Conservation (phyloP, 768 basidiomycete genomes). For the Mycena leptocephala region DNA sequence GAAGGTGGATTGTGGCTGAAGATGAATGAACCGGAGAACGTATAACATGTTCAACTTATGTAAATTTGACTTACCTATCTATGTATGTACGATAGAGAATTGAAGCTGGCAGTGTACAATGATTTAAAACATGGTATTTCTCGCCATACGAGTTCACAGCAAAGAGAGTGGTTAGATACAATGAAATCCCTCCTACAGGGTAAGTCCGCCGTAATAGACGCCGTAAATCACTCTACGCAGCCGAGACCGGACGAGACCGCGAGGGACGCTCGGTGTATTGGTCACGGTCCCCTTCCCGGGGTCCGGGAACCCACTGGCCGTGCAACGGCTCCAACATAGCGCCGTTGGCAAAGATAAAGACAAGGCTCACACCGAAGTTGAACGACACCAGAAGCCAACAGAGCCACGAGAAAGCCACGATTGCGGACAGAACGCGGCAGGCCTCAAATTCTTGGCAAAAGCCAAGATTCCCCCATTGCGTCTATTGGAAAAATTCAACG, state of each 20-base stretch:
- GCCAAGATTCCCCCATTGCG: conserved; percentile 75
- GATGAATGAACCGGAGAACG: conserved; percentile 55
- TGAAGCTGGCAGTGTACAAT: neutral
- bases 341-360: conserved; percentile 74
- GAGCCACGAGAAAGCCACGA: conserved; percentile 86
- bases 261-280: conserved; percentile 33
- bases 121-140: neutral
- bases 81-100: neutral
- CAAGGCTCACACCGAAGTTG: conserved; percentile 67
- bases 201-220: neutral
- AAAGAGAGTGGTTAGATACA: neutral
- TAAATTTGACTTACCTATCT: neutral
- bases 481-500: conserved; percentile 46
- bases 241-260: conserved; percentile 22
- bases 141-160: neutral
- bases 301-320: conserved; percentile 68
- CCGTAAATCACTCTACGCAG: conserved; percentile 1
- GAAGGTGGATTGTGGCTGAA: conserved; percentile 72
- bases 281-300: conserved; percentile 14
- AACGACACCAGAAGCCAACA: conserved; percentile 76
- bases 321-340: conserved; percentile 73
- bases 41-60: neutral
- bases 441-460: conserved; percentile 73
- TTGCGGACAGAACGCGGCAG: conserved; percentile 79
- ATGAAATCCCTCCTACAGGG: neutral